Evolutionary conservation across 2,329 filamentous ascomycete species (phyloP).

Genomic region (Fusarium sp.): DNA sequence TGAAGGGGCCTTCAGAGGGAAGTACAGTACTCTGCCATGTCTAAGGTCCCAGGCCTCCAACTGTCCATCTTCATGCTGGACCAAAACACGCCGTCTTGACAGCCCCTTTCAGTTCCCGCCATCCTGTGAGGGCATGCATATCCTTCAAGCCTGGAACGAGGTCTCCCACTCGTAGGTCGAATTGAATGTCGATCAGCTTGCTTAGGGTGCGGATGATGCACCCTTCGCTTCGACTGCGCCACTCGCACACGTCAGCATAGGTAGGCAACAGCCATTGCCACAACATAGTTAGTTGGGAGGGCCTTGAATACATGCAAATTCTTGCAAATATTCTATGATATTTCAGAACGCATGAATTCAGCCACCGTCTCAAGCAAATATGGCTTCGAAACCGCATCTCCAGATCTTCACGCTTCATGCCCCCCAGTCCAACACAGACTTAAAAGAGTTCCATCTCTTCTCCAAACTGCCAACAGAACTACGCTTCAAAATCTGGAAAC

Average conservation of each 20-base stretch:
- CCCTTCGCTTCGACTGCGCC: not conserved
- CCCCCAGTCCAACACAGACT: not conserved
- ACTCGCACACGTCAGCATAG: not conserved
- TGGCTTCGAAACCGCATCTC: not conserved
- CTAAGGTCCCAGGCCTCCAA: not conserved
- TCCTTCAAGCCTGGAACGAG: not conserved
- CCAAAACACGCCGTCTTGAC: not conserved
- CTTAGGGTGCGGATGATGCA: not conserved
- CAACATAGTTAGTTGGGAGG: not conserved
- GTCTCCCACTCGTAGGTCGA: not conserved
- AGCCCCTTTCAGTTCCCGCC: not conserved
- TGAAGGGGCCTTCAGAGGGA: no score
- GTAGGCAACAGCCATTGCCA: not conserved
- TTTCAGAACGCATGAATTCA: not conserved
- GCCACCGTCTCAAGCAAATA: not conserved
- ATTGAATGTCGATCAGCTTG: not conserved
- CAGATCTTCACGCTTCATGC: not conserved
- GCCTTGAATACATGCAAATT: not conserved
- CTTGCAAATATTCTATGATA: not conserved
- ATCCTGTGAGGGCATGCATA: not conserved
- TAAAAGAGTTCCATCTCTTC: not conserved
- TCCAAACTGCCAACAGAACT: not conserved
- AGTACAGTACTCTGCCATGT: no score
- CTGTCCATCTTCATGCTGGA: not conserved
- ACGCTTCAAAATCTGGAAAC: not conserved